These are phyloP conservation scores for Colletotrichum zoysiae DNA, from an alignment of 2,329 filamentous ascomycete species.

Conservation along the genomic window DNA sequence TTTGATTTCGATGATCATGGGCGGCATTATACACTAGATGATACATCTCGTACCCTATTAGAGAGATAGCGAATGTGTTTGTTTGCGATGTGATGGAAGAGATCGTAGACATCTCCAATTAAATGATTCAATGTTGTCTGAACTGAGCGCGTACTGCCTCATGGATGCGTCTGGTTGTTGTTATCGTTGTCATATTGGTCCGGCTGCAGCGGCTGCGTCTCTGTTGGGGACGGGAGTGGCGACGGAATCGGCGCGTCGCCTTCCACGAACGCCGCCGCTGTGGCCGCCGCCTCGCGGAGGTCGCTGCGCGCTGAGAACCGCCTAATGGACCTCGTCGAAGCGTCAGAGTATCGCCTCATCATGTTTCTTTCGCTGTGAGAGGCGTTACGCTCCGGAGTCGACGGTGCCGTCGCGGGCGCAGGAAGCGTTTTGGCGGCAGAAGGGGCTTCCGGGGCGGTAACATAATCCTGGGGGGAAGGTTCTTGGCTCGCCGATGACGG, in stretches of 20 bases:
- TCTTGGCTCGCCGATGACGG: slow-evolving; percentile 22
- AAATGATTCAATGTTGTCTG: neutral
- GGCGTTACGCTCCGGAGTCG: slow-evolving; percentile 25
- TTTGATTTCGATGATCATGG: neutral
- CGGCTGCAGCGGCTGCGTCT: slow-evolving; percentile 26
- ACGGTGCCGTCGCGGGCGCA: slow-evolving; percentile 25
- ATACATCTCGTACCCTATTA: neutral
- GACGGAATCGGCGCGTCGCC: neutral
- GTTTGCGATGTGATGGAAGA: neutral
- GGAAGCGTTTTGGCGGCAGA: slow-evolving; percentile 1
- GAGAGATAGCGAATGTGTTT: neutral
- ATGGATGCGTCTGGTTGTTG: slow-evolving; percentile 21
- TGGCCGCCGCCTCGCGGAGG: slow-evolving; percentile 34
- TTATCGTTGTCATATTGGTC: slow-evolving; percentile 14
- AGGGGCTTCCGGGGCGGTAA: neutral
- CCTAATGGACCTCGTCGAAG: slow-evolving; percentile 31
- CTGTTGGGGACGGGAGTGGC: slow-evolving; percentile 25
- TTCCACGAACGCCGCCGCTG: slow-evolving; percentile 35
- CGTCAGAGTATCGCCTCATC: slow-evolving; percentile 36
- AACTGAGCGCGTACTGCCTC: neutral
- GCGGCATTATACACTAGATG: neutral
- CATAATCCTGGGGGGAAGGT: neutral
- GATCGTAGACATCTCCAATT: neutral
- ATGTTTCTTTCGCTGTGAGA: slow-evolving; percentile 26
- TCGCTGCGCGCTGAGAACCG: slow-evolving; percentile 38